Evolutionary conservation across 2,329 filamentous ascomycete species (phyloP).

Genomic region (Aciculosporium take): DNA sequence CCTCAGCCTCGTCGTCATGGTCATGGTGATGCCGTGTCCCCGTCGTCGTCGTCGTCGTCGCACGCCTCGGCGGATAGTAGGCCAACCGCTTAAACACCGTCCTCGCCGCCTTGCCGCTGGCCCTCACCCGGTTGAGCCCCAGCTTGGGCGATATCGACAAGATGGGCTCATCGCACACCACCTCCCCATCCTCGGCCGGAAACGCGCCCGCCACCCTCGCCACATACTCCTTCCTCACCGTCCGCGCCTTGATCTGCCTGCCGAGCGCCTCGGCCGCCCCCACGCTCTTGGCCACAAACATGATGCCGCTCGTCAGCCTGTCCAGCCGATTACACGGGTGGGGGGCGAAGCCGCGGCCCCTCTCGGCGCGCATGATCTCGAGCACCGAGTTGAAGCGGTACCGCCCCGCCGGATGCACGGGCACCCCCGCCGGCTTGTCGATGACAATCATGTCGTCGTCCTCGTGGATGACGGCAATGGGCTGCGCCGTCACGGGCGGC

Average conservation of each 20-base stretch:
- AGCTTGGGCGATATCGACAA: constrained; percentile 90
- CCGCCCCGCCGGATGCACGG: constrained; percentile 85
- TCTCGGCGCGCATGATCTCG: constrained; percentile 79
- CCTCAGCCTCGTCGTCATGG: constrained; percentile 5
- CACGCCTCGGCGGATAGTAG: constrained; percentile 63
- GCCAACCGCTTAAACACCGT: constrained; percentile 86
- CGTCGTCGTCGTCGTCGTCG: background rate
- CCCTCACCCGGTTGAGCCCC: constrained; percentile 84
- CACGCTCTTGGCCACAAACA: constrained; percentile 89
- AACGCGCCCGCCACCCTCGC: constrained; percentile 85
- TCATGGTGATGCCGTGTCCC: constrained; percentile 9
- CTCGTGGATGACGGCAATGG: constrained; percentile 76
- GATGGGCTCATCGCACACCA: constrained; percentile 88
- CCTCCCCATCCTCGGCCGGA: constrained; percentile 76
- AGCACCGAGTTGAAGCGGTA: constrained; percentile 93
- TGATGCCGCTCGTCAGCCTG: constrained; percentile 84
- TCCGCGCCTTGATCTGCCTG: constrained; percentile 61
- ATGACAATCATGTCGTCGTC: constrained; percentile 90
- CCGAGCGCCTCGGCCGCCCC: constrained; percentile 66
- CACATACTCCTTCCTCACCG: constrained; percentile 88
- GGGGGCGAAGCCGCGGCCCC: constrained; percentile 38
- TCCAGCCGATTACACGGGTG: constrained; percentile 86
- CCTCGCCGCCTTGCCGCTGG: constrained; percentile 75
- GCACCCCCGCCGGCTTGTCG: constrained; percentile 89
- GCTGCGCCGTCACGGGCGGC: constrained; percentile 71